Evolutionary conservation across 495 filamentous ascomycete genomes (phyloP).

Genomic region (Penicillium antarcticum): DNA sequence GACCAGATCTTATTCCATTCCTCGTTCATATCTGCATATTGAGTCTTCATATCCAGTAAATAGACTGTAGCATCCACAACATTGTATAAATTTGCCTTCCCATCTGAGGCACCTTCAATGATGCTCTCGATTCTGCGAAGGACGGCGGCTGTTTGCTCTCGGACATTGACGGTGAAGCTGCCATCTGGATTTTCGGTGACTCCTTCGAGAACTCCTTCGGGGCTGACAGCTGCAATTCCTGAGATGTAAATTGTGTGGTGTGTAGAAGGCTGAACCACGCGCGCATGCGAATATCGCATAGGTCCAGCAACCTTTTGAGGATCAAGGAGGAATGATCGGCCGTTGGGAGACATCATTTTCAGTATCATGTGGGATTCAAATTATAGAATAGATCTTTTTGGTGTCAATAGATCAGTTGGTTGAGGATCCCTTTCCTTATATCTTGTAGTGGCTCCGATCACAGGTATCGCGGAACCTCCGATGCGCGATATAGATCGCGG

Average conservation of each 20-base stretch:
- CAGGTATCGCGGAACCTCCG: no score
- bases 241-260: conserved; percentile 34
- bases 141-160: conserved; percentile 31
- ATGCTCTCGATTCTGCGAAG: conserved; percentile 30
- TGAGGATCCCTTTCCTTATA: no score
- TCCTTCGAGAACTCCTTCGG: conserved; percentile 22
- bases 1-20: conserved; percentile 38
- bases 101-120: conserved; percentile 29
- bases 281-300: conserved; percentile 29
- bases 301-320: conserved; percentile 21
- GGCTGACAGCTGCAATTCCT: conserved; percentile 20
- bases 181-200: conserved; percentile 31
- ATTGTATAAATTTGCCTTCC: conserved; percentile 28
- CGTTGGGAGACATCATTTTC: conserved; percentile 25
- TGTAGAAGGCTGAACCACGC: conserved; percentile 25
- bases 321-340: conserved; percentile 32
- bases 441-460: no score
- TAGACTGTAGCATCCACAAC: conserved; percentile 35
- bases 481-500: no score
- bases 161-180: conserved; percentile 25
- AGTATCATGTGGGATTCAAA: no score
- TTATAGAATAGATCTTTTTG: no score
- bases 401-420: no score
- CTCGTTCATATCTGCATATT: conserved; percentile 40
- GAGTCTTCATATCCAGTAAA: conserved; percentile 31